These are phyloP conservation scores for Cutaneotrichosporon sp. DNA, from an alignment of 1,284 basidiomycete genomes.

Conservation along the genomic window DNA sequence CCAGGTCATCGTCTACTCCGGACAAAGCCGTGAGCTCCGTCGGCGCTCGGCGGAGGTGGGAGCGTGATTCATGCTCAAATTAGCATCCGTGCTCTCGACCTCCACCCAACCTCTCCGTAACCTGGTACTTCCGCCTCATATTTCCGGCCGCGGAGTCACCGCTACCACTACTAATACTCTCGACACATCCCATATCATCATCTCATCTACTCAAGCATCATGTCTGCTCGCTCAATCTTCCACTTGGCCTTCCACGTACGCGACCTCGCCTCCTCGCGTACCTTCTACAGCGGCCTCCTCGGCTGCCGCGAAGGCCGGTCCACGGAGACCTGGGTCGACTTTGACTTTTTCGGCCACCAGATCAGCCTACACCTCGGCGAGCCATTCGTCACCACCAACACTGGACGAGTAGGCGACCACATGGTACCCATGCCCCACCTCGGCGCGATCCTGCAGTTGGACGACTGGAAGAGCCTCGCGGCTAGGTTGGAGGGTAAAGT, in stretches of 20 bases:
- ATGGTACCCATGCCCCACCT: constrained; percentile 29
- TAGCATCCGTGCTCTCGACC: not conserved
- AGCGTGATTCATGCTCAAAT: not conserved
- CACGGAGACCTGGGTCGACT: constrained; percentile 29
- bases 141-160: not conserved
- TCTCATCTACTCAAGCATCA: not conserved
- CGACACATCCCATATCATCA: not conserved
- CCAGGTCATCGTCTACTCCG: not conserved
- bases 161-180: not conserved
- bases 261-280: constrained; percentile 19
- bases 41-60: not conserved
- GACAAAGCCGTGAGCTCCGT: not conserved
- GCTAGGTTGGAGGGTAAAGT: constrained; percentile 19
- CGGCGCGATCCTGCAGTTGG: constrained; percentile 24
- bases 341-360: constrained; percentile 29
- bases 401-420: constrained; percentile 28
- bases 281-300: constrained; percentile 23
- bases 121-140: not conserved
- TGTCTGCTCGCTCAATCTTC: constrained; percentile 20
- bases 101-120: not conserved
- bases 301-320: constrained; percentile 25
- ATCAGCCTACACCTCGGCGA: constrained; percentile 27
- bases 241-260: constrained; percentile 29
- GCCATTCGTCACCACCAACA: constrained; percentile 26
- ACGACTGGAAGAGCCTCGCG: constrained; percentile 23